These are phyloP conservation scores for Eimeria acervulina DNA, from an alignment of 169 alveolate species.

Conservation along the genomic window DNA sequence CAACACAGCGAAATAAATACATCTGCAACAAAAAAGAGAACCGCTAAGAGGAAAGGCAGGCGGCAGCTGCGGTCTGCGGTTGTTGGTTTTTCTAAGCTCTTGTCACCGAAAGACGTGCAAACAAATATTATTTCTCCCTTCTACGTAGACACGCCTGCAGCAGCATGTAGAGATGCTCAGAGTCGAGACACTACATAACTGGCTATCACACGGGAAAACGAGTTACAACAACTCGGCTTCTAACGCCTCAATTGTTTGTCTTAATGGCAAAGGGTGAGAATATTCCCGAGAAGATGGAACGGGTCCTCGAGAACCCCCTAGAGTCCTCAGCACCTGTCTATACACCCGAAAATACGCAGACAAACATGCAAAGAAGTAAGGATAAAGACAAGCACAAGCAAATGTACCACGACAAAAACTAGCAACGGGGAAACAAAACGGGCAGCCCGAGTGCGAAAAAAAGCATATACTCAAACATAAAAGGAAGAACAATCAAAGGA, in stretches of 20 bases:
- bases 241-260: slow-evolving; percentile 43
- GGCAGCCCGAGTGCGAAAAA: background rate
- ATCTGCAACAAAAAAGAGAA: no score
- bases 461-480: background rate
- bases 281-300: background rate
- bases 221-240: background rate
- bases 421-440: background rate
- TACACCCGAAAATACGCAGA: background rate
- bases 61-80: no score
- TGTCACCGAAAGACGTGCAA: no score
- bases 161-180: no score
- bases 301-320: slow-evolving; percentile 25
- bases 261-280: background rate
- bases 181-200: no score
- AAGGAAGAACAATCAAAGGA: background rate
- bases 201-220: no score
- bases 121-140: no score
- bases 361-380: background rate
- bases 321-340: background rate
- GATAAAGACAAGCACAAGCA: background rate
- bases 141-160: no score
- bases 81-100: no score
- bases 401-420: background rate
- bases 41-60: no score
- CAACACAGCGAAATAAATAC: no score